A percentile compares a stretch with the other conserved stretches of the same genome.
Conservation (phyloP, 192 early-diverging fungal genomes). For the Mortierella hygrophila region DNA sequence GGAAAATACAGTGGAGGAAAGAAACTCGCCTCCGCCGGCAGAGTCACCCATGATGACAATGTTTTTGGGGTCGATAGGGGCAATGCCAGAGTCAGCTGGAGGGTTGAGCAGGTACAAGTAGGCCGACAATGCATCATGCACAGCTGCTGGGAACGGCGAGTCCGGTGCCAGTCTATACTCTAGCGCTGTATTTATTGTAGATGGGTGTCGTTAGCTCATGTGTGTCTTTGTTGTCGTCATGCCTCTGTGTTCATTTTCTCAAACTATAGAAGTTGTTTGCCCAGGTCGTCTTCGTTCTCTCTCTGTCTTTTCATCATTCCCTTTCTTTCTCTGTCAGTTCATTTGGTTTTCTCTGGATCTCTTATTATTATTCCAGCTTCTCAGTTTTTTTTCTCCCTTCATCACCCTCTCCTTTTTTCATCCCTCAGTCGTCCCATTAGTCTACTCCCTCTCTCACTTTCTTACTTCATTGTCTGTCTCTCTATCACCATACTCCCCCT, state of each 20-base stretch:
- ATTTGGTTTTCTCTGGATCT: no score
- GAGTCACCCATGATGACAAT: conserved; percentile 79
- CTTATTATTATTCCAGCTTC: no score
- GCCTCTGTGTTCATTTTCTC: no score
- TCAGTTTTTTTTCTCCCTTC: no score
- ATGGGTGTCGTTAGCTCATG: not conserved
- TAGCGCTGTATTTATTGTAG: conserved; percentile 53
- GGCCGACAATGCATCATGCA: conserved; percentile 85
- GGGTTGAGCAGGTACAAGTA: conserved; percentile 76
- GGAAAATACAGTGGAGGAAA: conserved; percentile 37
- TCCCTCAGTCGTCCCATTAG: no score
- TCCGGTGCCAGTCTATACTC: conserved; percentile 89
- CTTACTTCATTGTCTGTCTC: no score
- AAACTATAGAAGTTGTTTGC: no score
- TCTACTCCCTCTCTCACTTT: no score
- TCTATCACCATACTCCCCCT: not conserved
- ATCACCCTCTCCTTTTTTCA: no score
- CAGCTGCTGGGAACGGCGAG: conserved; percentile 82
- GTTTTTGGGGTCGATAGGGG: conserved; percentile 62
- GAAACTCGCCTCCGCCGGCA: conserved; percentile 68
- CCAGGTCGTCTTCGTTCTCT: no score
- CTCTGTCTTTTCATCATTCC: no score
- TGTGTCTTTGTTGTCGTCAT: not conserved
- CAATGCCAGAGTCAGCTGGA: conserved; percentile 58
- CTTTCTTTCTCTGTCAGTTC: no score